phyloP scores from a whole-genome alignment of 75 land plant species.

The Larix kaempferi region DNA sequence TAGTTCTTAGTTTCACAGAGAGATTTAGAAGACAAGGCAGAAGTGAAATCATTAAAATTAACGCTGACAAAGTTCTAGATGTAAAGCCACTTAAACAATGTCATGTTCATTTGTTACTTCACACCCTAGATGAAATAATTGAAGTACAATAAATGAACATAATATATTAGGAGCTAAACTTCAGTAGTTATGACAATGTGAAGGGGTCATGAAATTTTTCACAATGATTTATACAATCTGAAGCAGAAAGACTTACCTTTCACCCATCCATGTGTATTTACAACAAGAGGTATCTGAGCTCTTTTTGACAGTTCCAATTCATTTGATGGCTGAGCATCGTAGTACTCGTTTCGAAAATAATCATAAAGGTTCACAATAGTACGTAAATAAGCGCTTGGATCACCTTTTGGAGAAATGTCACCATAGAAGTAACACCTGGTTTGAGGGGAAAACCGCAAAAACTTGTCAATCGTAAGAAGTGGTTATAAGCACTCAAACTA shows the following conservation, averaged over 20 bases:
- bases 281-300: constrained; percentile 53
- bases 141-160: background rate
- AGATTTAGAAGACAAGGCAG: background rate
- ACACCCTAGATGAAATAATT: background rate
- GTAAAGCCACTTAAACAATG: background rate
- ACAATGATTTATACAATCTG: background rate
- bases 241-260: constrained; percentile 46
- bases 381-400: constrained; percentile 56
- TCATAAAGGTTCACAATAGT: constrained; percentile 54
- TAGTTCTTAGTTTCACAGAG: no score
- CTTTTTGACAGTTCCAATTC: constrained; percentile 15
- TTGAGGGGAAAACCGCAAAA: constrained; percentile 5
- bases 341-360: constrained; percentile 43
- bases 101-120: background rate
- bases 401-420: constrained; percentile 70
- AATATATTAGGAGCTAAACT: background rate
- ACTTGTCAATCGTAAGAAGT: background rate
- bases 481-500: background rate
- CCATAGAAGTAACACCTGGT: constrained; percentile 87
- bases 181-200: background rate
- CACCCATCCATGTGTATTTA: constrained; percentile 95
- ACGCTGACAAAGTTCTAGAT: background rate
- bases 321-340: background rate
- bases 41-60: background rate
- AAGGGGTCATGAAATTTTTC: background rate